Conservation (phyloP, 1,284 basidiomycete species). For the Pseudozyma pruni region DNA sequence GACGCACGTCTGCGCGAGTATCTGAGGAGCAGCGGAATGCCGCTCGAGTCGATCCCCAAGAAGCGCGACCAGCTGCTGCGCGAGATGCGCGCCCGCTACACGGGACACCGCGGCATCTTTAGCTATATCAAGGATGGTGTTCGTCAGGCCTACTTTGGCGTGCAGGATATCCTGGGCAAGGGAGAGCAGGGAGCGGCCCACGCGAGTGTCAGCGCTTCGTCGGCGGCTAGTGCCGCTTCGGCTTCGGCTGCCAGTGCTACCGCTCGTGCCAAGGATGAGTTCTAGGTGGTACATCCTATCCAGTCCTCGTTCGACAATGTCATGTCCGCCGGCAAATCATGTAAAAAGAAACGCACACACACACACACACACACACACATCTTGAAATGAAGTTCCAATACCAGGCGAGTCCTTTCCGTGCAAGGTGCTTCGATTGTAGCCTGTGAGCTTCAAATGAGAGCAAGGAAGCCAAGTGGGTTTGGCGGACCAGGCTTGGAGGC, state of each 20-base stretch:
- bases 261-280: slow-evolving; percentile 44
- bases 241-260: slow-evolving; percentile 48
- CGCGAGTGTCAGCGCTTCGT: slow-evolving; percentile 47
- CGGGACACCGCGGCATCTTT: slow-evolving; percentile 54
- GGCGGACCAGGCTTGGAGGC: too few relatives aligned
- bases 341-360: too few relatives aligned
- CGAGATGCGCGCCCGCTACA: slow-evolving; percentile 63
- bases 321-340: neutral
- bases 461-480: too few relatives aligned
- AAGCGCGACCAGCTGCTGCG: slow-evolving; percentile 62
- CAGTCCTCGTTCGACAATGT: neutral
- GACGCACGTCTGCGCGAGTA: slow-evolving; percentile 61
- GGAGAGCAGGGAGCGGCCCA: slow-evolving; percentile 53
- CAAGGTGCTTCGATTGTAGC: too few relatives aligned
- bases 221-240: slow-evolving; percentile 37
- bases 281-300: slow-evolving; percentile 17
- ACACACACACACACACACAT: too few relatives aligned
- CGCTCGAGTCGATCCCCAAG: slow-evolving; percentile 50
- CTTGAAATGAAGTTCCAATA: too few relatives aligned
- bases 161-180: slow-evolving; percentile 57
- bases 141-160: slow-evolving; percentile 55
- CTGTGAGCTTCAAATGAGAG: too few relatives aligned
- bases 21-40: slow-evolving; percentile 54
- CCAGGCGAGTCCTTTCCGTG: too few relatives aligned
- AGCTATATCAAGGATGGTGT: slow-evolving; percentile 59